Evolutionary conservation across 331 rosid genomes (phyloP), one percentile per base, ranked within the genome.

Genomic region (Pyrus hybrid): DNA sequence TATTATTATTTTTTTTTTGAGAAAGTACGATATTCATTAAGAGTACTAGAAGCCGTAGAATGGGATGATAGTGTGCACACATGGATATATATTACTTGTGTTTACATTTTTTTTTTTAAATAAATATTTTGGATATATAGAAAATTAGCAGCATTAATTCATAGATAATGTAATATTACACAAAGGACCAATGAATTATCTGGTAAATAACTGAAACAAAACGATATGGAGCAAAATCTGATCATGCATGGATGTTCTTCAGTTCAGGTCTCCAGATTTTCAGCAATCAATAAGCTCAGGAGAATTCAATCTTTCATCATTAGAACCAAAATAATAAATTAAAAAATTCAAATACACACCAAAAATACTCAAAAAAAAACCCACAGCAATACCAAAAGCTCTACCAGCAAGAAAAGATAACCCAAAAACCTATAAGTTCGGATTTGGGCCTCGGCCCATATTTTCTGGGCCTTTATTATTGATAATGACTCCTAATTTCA

Each of bases 241-340:
- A 13, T 11, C 43, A 35, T 35, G 4, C 43, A 18, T 10, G 8
- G 16, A 33, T 66, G 21, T 49, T 37, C 45, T 54, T 76, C 79
- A 76, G 73, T 2, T 35, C 3, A 35, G 43, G 73, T 76, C 79
- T 76, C 79, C 73, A 67, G 61, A 32, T 54, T 22, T 66, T 66
- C 51, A 66, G 70, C 70, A 33, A 16, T 33, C 4, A 5, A 66
- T 1, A n/a, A 66, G 51, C 20, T 74, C 78, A 74, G 78, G 64
- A 74, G 78, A 63, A 74, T 18, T 56, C n/a, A 63, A 29, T 26
- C 12, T 7, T 62, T 18, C 51, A 63, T 62, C 71, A 29, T 13
- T 29, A 74, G 78, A 74, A 67, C 5, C 13, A 18, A 5, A 23
- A 17, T 13, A 14, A 9, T 0, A 8, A 35, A 35, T 2, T 5